Percentiles rank a stretch among this genome's conserved stretches.
phyloP scores from a whole-genome alignment of 371 early-diverging fungal species.

The Nematocida ausubeli region DNA sequence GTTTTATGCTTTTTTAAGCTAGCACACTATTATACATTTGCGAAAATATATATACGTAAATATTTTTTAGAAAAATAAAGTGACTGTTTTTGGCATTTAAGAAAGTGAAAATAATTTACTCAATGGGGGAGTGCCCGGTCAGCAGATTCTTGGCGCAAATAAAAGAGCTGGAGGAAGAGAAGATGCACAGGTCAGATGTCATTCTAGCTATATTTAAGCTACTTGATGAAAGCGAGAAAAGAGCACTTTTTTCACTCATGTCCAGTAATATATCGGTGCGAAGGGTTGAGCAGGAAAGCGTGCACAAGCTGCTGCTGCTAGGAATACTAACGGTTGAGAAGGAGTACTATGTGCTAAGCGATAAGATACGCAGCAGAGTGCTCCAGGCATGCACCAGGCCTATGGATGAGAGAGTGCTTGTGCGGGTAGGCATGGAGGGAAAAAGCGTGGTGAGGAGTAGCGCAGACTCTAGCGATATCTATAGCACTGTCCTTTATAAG shows the following conservation, averaged over 20 bases:
- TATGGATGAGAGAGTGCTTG: slow-evolving; percentile 18
- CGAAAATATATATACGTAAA: slow-evolving; percentile 53
- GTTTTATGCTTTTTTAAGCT: slow-evolving; percentile 41
- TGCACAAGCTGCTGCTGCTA: not conserved
- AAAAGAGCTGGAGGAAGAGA: not conserved
- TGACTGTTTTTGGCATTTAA: not conserved
- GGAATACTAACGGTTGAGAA: not conserved
- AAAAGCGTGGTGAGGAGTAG: not conserved
- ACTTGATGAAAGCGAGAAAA: slow-evolving; percentile 30
- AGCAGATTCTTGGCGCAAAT: slow-evolving; percentile 10
- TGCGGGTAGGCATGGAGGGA: not conserved
- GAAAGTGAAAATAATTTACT: slow-evolving; percentile 27
- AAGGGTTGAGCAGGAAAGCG: not conserved
- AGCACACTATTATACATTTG: slow-evolving; percentile 12
- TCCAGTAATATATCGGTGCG: not conserved
- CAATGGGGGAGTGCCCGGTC: slow-evolving; percentile 21
- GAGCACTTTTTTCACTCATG: slow-evolving; percentile 29
- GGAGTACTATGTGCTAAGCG: slow-evolving; percentile 26
- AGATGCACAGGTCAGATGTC: slow-evolving; percentile 7
- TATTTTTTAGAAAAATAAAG: slow-evolving; percentile 7
- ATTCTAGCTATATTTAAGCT: slow-evolving; percentile 38
- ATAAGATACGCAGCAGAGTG: not conserved
- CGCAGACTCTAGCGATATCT: not conserved
- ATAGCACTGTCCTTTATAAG: slow-evolving; percentile 16
- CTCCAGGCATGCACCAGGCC: not conserved